Conservation (phyloP, 2,329 filamentous ascomycete species). For the Exophiala calicioides region DNA sequence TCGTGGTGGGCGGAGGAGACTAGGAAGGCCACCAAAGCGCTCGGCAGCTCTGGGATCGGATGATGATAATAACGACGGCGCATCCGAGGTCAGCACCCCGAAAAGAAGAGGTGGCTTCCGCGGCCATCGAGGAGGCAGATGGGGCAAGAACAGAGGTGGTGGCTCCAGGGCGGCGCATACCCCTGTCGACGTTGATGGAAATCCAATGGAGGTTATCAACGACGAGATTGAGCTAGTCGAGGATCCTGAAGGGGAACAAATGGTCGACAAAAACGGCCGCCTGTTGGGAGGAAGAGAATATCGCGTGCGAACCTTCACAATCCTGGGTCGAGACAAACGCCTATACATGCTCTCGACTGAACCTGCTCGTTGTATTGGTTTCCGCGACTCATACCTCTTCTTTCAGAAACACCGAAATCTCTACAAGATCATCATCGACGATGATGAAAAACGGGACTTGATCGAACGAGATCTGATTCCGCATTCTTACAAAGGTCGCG, state of each 20-base stretch:
- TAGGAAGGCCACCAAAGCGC: slow-evolving; percentile 86
- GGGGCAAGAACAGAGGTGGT: slow-evolving; percentile 71
- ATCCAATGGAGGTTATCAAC: slow-evolving; percentile 82
- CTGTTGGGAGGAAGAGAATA: slow-evolving; percentile 85
- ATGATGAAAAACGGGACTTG: slow-evolving; percentile 95
- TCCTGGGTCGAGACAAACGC: slow-evolving; percentile 76
- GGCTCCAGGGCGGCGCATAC: slow-evolving; percentile 78
- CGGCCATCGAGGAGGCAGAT: slow-evolving; percentile 61
- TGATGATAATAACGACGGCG: slow-evolving; percentile 49
- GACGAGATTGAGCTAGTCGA: slow-evolving; percentile 90
- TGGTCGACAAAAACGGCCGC: slow-evolving; percentile 87
- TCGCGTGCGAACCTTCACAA: slow-evolving; percentile 90
- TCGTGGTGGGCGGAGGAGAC: slow-evolving; percentile 43
- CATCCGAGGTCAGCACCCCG: slow-evolving; percentile 53
- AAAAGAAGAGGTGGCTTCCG: slow-evolving; percentile 66
- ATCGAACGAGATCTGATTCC: slow-evolving; percentile 95
- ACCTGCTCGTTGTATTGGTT: slow-evolving; percentile 92
- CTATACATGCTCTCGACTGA: slow-evolving; percentile 99
- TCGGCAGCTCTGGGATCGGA: slow-evolving; percentile 77
- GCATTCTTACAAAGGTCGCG: slow-evolving; percentile 96
- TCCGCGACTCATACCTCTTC: slow-evolving; percentile 97
- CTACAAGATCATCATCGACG: slow-evolving; percentile 96
- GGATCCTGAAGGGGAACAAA: slow-evolving; percentile 84
- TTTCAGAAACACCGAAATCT: slow-evolving; percentile 97
- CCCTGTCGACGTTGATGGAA: slow-evolving; percentile 90